Conservation (phyloP, 257 asterid genomes). For the Paulownia fortunei region DNA sequence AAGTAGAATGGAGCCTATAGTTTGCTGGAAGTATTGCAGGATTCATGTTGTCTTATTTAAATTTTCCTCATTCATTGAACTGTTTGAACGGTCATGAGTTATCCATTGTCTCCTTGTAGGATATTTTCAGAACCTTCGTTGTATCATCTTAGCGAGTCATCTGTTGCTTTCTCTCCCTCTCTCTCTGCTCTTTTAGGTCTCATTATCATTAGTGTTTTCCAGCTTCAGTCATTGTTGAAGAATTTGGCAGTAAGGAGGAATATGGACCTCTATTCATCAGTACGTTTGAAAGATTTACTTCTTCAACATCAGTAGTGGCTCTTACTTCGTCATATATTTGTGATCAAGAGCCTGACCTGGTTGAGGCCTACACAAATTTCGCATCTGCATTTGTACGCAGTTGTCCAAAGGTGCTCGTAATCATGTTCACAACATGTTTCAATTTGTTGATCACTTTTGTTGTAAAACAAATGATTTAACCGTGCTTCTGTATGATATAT, state of each 20-base stretch:
- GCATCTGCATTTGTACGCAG: slow-evolving; percentile 75
- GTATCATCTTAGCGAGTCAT: slow-evolving; percentile 3
- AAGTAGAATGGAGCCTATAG: not conserved
- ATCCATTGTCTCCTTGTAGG: slow-evolving; percentile 16
- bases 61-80: not conserved
- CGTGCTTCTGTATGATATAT: not conserved
- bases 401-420: slow-evolving; percentile 67
- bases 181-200: slow-evolving; percentile 27
- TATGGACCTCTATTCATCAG: slow-evolving; percentile 74
- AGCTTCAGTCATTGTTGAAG: slow-evolving; percentile 84
- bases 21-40: slow-evolving; percentile 24
- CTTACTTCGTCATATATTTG: slow-evolving; percentile 90
- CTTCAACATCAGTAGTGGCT: slow-evolving; percentile 76
- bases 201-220: slow-evolving; percentile 43
- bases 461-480: not conserved
- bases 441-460: not conserved
- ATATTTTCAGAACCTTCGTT: slow-evolving; percentile 7
- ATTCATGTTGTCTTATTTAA: not conserved
- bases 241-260: slow-evolving; percentile 80
- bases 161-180: not conserved
- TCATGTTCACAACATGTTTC: slow-evolving; percentile 30
- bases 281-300: slow-evolving; percentile 74
- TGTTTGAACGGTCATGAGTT: slow-evolving; percentile 16
- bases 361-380: slow-evolving; percentile 83
- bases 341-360: slow-evolving; percentile 96